A percentile compares a stretch with the other conserved stretches of the same genome.
These are phyloP conservation scores for Acrasis kona DNA, from an alignment of 78 protist species.

Conservation along the genomic window DNA sequence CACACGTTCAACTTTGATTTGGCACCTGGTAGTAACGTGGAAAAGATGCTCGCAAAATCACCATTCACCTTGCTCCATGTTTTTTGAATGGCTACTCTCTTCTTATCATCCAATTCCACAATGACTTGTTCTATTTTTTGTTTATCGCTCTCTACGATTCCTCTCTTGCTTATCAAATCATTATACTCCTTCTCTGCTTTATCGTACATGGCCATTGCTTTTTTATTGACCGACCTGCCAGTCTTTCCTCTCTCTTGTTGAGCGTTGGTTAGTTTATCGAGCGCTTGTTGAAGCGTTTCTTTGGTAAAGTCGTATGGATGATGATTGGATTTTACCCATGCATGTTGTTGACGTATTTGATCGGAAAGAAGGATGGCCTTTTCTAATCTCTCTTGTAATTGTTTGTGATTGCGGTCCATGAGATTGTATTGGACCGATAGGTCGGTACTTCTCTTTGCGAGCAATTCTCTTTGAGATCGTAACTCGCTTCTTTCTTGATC, in stretches of 20 bases:
- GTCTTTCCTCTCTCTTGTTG: constrained; percentile 23
- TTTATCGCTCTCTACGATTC: constrained; percentile 79
- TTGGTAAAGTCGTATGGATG: not conserved
- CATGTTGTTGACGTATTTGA: too few relatives aligned
- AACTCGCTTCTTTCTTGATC: too few relatives aligned
- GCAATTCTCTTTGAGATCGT: too few relatives aligned
- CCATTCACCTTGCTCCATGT: constrained; percentile 61
- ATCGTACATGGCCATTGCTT: constrained; percentile 45
- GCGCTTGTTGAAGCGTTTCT: not conserved
- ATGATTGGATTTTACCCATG: too few relatives aligned
- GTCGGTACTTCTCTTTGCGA: too few relatives aligned
- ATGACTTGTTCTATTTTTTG: constrained; percentile 56
- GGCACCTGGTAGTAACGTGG: constrained; percentile 89
- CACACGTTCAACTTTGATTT: constrained; percentile 54
- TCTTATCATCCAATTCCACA: constrained; percentile 77
- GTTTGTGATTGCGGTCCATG: too few relatives aligned
- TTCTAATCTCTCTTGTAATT: too few relatives aligned
- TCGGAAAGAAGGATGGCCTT: too few relatives aligned
- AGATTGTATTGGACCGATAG: too few relatives aligned
- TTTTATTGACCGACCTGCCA: constrained; percentile 69
- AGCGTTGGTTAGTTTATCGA: not conserved
- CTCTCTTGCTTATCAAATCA: constrained; percentile 71
- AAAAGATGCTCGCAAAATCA: constrained; percentile 85
- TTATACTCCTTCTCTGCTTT: constrained; percentile 76
- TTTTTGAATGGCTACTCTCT: constrained; percentile 66